Evolutionary conservation across 139 green algal genomes (phyloP), one percentile per base, ranked within the genome.

Genomic region (Picochlorum sp.): DNA sequence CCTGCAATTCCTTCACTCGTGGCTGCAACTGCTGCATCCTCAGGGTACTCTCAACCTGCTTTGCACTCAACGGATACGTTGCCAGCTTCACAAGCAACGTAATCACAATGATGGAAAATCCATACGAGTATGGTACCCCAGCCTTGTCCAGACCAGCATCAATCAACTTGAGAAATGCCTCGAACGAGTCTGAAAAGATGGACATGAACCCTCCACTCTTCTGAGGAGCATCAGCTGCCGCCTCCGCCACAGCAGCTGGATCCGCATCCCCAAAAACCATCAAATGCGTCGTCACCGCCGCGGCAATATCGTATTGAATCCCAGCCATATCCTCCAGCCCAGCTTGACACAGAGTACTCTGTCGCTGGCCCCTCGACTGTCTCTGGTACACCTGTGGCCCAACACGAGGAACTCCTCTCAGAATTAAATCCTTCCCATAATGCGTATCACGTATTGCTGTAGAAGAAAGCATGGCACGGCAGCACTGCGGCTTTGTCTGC

Each of bases 41-140:
- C 20, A 97, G 60, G 6, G 90, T 96, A 8, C 85, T 95, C 77
- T 97, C 85, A 49, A 97, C 86, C 88, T 98, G 94, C 73, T 98
- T 90, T 72, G 92, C 87, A 18, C 87, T 86, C 18, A 98, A 79
- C 3, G 93, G 93, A 68, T 88, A 97, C 0, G 94, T 98, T 23
- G 74, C 81, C 13, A 81, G 41, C 83, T 98, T 98, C 20, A 98
- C 91, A 14, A 93, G 20, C 3, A 96, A 16, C 0, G 90, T 97
- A 8, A 97, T 77, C n/a, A 89, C 47, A 60, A 97, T 93, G 75
- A 97, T 97, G 57, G 91, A 82, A 67, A 92, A 97, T 21, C 90
- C 90, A 63, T 98, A 98, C 4, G 87, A 87, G 70, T 98, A 98
- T 7, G 93, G 93, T 13, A 97, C 75, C 60, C 78, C 24, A 10